These are phyloP conservation scores for Candida quercuum DNA, from an alignment of 805 yeast species.

Conservation along the genomic window DNA sequence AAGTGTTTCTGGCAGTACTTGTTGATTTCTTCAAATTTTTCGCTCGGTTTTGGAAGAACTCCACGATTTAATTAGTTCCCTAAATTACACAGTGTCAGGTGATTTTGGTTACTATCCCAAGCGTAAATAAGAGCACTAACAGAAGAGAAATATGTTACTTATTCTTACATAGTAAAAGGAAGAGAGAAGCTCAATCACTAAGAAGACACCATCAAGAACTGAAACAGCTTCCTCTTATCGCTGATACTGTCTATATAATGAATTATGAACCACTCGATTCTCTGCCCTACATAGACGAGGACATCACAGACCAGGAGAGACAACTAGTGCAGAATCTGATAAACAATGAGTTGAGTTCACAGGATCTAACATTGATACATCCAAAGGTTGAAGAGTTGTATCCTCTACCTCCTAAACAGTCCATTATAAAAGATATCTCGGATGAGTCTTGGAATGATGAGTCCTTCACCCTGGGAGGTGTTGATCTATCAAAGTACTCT, in stretches of 20 bases:
- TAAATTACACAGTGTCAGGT: no score
- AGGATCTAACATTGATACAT: constrained; percentile 7
- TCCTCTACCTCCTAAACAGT: constrained; percentile 13
- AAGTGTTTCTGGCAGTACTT: no score
- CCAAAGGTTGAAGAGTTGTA: constrained; percentile 16
- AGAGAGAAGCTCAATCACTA: background rate
- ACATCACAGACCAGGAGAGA: constrained; percentile 32
- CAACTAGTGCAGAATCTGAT: constrained; percentile 32
- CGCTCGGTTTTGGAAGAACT: no score
- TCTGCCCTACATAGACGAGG: constrained; percentile 33
- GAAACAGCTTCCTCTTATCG: no score
- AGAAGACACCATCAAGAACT: no score
- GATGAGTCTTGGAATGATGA: constrained; percentile 13
- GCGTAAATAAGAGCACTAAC: background rate
- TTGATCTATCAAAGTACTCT: constrained; percentile 30
- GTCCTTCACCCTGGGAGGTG: constrained; percentile 25
- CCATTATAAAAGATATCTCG: constrained; percentile 2
- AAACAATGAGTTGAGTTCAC: constrained; percentile 8
- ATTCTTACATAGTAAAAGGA: no score
- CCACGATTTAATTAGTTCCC: no score
- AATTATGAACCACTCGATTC: constrained; percentile 33
- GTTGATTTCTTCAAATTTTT: no score
- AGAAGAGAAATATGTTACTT: background rate
- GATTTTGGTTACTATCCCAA: background rate
- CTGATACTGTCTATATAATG: no score